A percentile compares a stretch with the other conserved stretches of the same genome.
Conservation (phyloP, 768 basidiomycete genomes). For the Coprinopsis sp. region DNA sequence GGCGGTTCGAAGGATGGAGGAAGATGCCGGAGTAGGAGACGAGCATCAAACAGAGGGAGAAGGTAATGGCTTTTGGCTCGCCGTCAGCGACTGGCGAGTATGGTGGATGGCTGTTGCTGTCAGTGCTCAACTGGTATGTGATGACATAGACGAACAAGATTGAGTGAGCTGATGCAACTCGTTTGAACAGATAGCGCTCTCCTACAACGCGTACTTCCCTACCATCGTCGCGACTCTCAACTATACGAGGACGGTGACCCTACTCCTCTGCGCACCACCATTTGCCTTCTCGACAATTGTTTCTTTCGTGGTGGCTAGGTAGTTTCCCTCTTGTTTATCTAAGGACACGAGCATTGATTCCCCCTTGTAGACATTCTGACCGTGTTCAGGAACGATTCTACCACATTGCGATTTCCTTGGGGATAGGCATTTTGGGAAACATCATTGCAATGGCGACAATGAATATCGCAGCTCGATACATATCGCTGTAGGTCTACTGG, state of each 20-base stretch:
- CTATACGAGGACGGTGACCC: conserved; percentile 58
- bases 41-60: conserved; percentile 37
- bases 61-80: conserved; percentile 50
- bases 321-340: not conserved
- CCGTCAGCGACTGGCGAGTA: conserved; percentile 76
- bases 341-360: conserved; percentile 4
- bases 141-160: no score
- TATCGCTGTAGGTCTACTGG: conserved; percentile 50
- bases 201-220: conserved; percentile 80
- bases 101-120: conserved; percentile 74
- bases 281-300: conserved; percentile 62
- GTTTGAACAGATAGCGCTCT: no score
- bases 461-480: conserved; percentile 64
- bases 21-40: conserved; percentile 53
- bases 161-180: no score
- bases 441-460: conserved; percentile 67
- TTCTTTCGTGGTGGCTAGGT: conserved; percentile 50
- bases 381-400: conserved; percentile 67
- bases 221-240: conserved; percentile 72
- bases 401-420: conserved; percentile 56
- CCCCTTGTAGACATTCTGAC: conserved; percentile 77
- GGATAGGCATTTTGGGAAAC: conserved; percentile 68
- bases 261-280: conserved; percentile 78
- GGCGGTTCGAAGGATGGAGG: conserved; percentile 60
- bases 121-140: conserved; percentile 54